These are phyloP conservation scores for Aegilops tauschii DNA, from an alignment of 176 grass and related monocot species.

Conservation along the genomic window DNA sequence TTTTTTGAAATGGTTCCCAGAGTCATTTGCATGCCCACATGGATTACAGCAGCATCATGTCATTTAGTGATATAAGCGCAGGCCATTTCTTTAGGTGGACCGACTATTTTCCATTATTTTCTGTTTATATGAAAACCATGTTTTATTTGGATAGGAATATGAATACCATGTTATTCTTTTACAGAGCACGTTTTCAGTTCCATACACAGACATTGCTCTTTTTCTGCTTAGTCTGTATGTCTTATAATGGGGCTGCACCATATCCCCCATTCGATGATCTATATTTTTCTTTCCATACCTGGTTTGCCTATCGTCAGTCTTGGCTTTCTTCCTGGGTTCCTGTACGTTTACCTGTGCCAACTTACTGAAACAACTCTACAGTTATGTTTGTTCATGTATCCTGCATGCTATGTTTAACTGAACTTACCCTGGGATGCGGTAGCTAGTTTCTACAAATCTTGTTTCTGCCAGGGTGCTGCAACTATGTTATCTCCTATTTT, in stretches of 20 bases:
- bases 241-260: background rate
- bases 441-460: no score
- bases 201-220: background rate
- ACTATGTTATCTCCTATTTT: no score
- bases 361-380: no score
- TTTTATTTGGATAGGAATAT: background rate
- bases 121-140: background rate
- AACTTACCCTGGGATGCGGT: no score
- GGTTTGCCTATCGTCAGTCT: no score
- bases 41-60: background rate
- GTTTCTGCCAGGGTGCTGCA: no score
- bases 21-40: background rate
- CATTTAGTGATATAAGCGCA: background rate
- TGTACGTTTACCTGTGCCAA: no score
- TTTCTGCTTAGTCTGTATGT: background rate
- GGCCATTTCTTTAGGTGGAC: background rate
- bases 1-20: background rate
- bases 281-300: no score
- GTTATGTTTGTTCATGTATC: no score
- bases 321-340: no score
- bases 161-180: background rate
- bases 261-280: conserved; percentile 2
- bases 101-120: background rate
- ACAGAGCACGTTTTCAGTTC: background rate
- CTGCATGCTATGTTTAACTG: no score